These are phyloP conservation scores for Serendipita indica DNA, from an alignment of 768 basidiomycete genomes.

Conservation along the genomic window DNA sequence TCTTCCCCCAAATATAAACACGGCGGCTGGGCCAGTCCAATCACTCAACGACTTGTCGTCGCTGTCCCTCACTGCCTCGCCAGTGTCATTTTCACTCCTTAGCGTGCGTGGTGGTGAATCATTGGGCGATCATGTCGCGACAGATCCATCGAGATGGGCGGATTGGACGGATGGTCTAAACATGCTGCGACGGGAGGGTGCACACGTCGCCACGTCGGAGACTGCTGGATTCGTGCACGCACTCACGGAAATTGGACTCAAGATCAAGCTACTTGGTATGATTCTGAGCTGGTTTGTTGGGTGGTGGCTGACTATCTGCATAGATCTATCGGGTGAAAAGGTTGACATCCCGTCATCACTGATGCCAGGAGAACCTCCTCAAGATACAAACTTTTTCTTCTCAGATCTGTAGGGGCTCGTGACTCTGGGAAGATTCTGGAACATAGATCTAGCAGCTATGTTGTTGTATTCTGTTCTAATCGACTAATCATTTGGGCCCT, in stretches of 20 bases:
- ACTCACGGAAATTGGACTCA: constrained; percentile 80
- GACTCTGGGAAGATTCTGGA: too few species aligned
- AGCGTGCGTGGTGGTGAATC: constrained; percentile 48
- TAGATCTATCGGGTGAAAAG: constrained; percentile 78
- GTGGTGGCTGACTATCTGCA: constrained; percentile 1
- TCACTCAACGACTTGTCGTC: not conserved
- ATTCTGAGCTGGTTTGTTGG: constrained; percentile 9
- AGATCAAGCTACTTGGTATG: constrained; percentile 76
- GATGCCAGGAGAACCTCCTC: constrained; percentile 61
- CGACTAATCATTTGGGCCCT: not conserved
- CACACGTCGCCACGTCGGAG: constrained; percentile 70
- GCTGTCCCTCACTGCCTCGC: constrained; percentile 28
- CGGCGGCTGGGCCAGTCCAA: constrained; percentile 22
- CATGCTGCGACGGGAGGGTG: constrained; percentile 67
- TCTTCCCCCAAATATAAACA: constrained; percentile 36
- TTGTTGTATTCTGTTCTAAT: not conserved
- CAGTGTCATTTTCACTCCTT: constrained; percentile 63
- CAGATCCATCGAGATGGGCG: constrained; percentile 65
- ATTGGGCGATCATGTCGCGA: constrained; percentile 63
- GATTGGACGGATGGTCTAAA: constrained; percentile 93
- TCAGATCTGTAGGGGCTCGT: constrained; percentile 33
- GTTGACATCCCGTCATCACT: constrained; percentile 78
- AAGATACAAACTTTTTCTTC: constrained; percentile 74
- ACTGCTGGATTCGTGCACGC: constrained; percentile 76
- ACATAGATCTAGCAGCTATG: not conserved